Conservation (phyloP, 2,329 filamentous ascomycete species). For the Neocucurbitaria cava region DNA sequence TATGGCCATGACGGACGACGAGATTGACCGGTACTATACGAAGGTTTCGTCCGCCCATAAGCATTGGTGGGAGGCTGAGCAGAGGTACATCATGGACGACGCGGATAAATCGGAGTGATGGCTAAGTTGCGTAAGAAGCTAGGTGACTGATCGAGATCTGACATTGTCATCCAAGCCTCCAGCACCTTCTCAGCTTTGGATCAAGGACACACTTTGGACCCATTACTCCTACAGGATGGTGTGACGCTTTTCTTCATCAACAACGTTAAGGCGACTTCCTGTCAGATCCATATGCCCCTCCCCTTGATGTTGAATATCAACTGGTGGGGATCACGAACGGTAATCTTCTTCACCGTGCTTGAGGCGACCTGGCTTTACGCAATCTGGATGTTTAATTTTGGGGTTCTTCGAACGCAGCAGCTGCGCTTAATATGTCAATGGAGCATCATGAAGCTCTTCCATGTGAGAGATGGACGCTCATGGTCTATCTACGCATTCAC, state of each 20-base stretch:
- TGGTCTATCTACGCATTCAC: background rate
- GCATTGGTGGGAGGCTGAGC: conserved; percentile 7
- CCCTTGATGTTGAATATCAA: too few species aligned
- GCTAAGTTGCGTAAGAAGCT: background rate
- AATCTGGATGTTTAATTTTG: too few species aligned
- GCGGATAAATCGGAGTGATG: background rate
- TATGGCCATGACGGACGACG: conserved; percentile 7
- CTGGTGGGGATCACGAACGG: too few species aligned
- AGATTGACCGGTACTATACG: conserved; percentile 4
- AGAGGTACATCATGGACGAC: background rate
- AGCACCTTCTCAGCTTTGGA: background rate
- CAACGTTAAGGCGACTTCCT: background rate
- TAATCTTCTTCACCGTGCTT: too few species aligned
- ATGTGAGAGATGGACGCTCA: too few species aligned
- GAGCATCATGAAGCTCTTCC: too few species aligned
- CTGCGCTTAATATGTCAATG: too few species aligned
- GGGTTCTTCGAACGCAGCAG: too few species aligned
- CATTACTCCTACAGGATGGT: background rate
- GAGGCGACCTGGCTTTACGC: too few species aligned
- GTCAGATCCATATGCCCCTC: background rate
- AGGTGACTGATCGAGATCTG: background rate
- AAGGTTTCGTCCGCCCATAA: conserved; percentile 10
- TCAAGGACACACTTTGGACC: background rate
- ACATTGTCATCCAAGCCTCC: background rate
- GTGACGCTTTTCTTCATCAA: background rate